Percentiles rank a stretch among this genome's conserved stretches.
These are phyloP conservation scores for Hericium rajendrae DNA, from an alignment of 768 basidiomycete species.

Conservation along the genomic window DNA sequence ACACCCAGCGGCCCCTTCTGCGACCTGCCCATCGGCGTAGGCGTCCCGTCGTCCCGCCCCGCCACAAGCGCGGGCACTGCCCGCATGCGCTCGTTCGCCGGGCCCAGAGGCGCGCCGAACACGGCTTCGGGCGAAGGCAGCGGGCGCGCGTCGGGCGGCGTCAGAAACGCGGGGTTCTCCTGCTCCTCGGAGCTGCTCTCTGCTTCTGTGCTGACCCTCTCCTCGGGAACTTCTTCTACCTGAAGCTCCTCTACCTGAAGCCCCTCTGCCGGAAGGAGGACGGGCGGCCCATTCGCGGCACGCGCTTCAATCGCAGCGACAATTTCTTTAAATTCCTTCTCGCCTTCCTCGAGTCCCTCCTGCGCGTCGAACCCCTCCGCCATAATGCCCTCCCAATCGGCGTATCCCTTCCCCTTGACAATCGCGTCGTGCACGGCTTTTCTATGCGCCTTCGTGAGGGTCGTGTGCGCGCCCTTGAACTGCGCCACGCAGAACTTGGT, in stretches of 20 bases:
- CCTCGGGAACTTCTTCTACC: neutral
- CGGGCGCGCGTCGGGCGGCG: conserved; percentile 13
- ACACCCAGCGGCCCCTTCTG: neutral
- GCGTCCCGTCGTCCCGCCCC: conserved; percentile 10
- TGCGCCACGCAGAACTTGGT: conserved; percentile 85
- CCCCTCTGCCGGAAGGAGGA: conserved; percentile 4
- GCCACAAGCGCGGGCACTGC: conserved; percentile 11
- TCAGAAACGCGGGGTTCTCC: neutral
- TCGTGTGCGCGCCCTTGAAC: conserved; percentile 59
- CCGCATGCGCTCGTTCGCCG: conserved; percentile 7
- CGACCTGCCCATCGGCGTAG: conserved; percentile 7
- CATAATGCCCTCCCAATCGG: conserved; percentile 12
- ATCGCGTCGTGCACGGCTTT: conserved; percentile 45
- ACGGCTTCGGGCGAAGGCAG: conserved; percentile 12
- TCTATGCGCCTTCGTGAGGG: conserved; percentile 48
- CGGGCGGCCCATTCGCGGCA: neutral
- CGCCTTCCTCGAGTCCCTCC: conserved; percentile 14
- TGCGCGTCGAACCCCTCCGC: conserved; percentile 8
- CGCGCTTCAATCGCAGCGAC: conserved; percentile 7
- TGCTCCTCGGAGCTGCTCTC: neutral
- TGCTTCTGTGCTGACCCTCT: neutral
- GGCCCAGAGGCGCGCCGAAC: conserved; percentile 10
- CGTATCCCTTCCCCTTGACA: conserved; percentile 50
- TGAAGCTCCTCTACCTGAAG: neutral
- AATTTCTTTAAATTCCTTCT: conserved; percentile 12